A percentile compares a stretch with the other conserved stretches of the same genome.
Evolutionary conservation across 805 yeast genomes (phyloP).

Genomic region (Candida nonsorbophila): DNA sequence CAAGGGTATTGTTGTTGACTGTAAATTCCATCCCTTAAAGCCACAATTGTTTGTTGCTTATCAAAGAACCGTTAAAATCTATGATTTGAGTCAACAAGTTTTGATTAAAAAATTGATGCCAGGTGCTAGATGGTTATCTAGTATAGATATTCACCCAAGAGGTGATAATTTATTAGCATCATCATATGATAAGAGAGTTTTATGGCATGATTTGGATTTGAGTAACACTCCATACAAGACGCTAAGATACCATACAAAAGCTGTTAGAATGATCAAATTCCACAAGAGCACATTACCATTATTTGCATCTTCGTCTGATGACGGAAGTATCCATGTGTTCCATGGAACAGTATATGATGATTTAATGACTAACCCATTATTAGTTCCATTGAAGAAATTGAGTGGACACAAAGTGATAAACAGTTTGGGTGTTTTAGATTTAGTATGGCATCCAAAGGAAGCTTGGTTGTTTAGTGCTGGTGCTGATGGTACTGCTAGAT

Average conservation of each 20-base stretch:
- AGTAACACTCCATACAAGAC: conserved; percentile 90
- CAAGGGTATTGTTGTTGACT: conserved; percentile 92
- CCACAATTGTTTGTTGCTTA: conserved; percentile 93
- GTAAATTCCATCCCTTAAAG: conserved; percentile 93
- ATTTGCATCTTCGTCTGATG: conserved; percentile 93
- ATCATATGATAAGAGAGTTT: conserved; percentile 88
- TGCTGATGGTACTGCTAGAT: conserved; percentile 91
- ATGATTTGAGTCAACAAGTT: conserved; percentile 83
- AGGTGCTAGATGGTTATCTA: conserved; percentile 92
- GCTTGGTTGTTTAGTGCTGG: conserved; percentile 98
- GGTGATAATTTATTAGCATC: conserved; percentile 93
- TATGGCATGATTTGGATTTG: conserved; percentile 96
- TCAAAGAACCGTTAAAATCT: conserved; percentile 86
- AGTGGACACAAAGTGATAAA: conserved; percentile 80
- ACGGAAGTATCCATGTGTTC: conserved; percentile 88
- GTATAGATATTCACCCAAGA: conserved; percentile 90
- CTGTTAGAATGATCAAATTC: conserved; percentile 83
- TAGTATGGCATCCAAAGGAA: conserved; percentile 95
- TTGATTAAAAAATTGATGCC: conserved; percentile 83
- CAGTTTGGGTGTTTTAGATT: conserved; percentile 81
- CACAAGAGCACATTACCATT: conserved; percentile 83
- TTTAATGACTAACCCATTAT: conserved; percentile 87
- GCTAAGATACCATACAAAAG: conserved; percentile 88
- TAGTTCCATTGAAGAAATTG: conserved; percentile 92
- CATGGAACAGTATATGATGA: conserved; percentile 96